These are phyloP conservation scores for Arthrobotrys sphaeroides DNA, from an alignment of 2,329 filamentous ascomycete species.

Conservation along the genomic window DNA sequence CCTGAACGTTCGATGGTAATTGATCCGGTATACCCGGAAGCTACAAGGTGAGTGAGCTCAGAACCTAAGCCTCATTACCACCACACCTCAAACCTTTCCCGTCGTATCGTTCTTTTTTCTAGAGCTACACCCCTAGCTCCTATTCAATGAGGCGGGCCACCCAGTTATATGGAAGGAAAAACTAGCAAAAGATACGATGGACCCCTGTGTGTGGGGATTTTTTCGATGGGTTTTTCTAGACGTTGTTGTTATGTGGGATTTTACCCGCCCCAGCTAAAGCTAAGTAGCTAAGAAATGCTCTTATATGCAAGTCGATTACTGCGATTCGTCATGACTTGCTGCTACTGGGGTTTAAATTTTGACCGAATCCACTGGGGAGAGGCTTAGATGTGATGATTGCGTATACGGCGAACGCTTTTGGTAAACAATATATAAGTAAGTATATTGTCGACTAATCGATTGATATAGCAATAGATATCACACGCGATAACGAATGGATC, in stretches of 20 bases:
- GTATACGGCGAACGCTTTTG: not conserved
- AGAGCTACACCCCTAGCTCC: not conserved
- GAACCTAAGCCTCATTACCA: constrained; percentile 37
- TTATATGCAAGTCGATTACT: constrained; percentile 33
- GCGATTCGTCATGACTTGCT: constrained; percentile 4
- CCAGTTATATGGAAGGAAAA: not conserved
- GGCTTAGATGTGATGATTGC: constrained; percentile 28
- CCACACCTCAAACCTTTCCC: constrained; percentile 21
- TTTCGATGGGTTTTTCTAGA: not conserved
- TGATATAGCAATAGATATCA: not conserved
- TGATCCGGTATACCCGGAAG: constrained; percentile 53
- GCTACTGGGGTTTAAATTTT: not conserved
- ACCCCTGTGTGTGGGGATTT: not conserved
- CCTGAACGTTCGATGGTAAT: not conserved
- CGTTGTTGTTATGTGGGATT: not conserved
- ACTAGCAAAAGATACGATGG: not conserved
- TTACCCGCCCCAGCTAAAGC: constrained; percentile 8
- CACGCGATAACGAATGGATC: not conserved
- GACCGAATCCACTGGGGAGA: not conserved
- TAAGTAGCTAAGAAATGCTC: not conserved
- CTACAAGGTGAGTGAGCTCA: not conserved
- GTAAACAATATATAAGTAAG: not conserved
- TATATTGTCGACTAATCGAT: too few relatives aligned
- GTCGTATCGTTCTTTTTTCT: not conserved
- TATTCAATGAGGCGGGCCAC: not conserved